These are phyloP conservation scores for Gymnopus androsaceus DNA, from an alignment of 1,284 basidiomycete species.

Conservation along the genomic window DNA sequence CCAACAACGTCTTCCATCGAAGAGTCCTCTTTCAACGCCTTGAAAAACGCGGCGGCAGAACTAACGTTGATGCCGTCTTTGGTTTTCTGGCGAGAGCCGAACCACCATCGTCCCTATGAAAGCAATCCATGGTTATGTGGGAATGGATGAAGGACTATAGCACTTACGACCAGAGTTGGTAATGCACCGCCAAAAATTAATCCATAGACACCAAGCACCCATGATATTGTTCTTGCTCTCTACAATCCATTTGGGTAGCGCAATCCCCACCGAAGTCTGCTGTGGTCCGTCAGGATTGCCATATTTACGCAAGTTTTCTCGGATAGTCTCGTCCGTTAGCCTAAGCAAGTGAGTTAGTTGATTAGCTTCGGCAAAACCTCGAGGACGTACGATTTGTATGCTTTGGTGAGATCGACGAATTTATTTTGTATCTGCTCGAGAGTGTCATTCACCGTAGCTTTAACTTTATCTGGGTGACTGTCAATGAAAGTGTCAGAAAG, in stretches of 20 bases:
- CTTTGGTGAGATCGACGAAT: conserved; percentile 96
- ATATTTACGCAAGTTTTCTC: conserved; percentile 89
- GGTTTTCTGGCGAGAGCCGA: conserved; percentile 86
- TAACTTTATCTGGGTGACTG: conserved; percentile 98
- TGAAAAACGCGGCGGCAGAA: conserved; percentile 92
- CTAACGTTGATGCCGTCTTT: conserved; percentile 89
- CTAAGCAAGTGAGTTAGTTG: conserved; percentile 38
- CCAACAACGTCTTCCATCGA: conserved; percentile 75
- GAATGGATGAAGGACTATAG: neutral
- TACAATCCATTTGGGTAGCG: conserved; percentile 92
- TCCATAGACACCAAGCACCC: conserved; percentile 89
- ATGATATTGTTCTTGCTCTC: conserved; percentile 90
- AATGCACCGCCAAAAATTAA: conserved; percentile 85
- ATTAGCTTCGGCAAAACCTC: neutral
- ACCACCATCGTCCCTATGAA: conserved; percentile 91
- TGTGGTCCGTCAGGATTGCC: conserved; percentile 97
- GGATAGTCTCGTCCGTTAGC: conserved; percentile 91
- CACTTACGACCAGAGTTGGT: conserved; percentile 79
- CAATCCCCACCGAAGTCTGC: conserved; percentile 94
- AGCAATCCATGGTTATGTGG: conserved; percentile 14
- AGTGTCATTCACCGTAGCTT: conserved; percentile 81
- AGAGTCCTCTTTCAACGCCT: conserved; percentile 80
- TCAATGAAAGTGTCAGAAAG: conserved; percentile 7
- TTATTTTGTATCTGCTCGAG: conserved; percentile 86
- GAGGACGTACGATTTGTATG: conserved; percentile 85